Base-by-base conservation (phyloP, 2,329 filamentous ascomycete genomes). In the Akanthomyces uredinophilus region DNA sequence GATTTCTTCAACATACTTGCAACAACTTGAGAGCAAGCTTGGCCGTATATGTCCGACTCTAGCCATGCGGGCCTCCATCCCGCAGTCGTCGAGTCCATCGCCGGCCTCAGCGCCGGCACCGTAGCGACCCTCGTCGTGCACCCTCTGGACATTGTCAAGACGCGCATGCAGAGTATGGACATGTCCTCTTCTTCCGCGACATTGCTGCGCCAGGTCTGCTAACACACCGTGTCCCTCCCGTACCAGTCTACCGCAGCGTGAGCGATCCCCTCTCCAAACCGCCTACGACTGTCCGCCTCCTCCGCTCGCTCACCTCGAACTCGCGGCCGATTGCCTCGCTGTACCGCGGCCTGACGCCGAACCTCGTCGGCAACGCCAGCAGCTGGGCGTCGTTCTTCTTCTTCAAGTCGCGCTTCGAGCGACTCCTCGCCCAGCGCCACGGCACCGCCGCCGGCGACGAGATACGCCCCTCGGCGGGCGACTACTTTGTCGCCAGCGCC, bases 331-430 rank as follows among this genome's bases (percentile, higher is more conserved):
- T 89, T 62, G 79, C 81, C 32, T 90, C 90, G 20, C 85, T 97
- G 61, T 99, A 98, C 77, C 87, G 95, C 62, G 95, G 95, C 13
- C 81, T 98, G 35, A 89, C 90, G 63, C 92, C 94, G 5, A 99
- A 98, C 73, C 81, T 98, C 64, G 79, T 96, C 56, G 95, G 95
- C 27, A 98, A 97, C 72, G 92, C 91, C 51, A 83, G 89, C 13
- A 91, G 90, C 72, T 98, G 95, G 94, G 91, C 87, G 0, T 82
- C 94, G 44, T 99, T 98, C 77, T 99, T 99, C 78, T 86, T 96
- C 72, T 85, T 87, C 81, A 88, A 88, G 71, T 79, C 80, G 1
- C 77, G 81, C 64, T 73, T 79, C 66, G 85, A 88, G 74, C 69
- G 73, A 64, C 68, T 73, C 70, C 68, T 85, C 55, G 67, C 74